A percentile compares a stretch with the other conserved stretches of the same genome.
Evolutionary conservation across 345 rosid species (phyloP).

Genomic region (Sisymbrium altissimum): DNA sequence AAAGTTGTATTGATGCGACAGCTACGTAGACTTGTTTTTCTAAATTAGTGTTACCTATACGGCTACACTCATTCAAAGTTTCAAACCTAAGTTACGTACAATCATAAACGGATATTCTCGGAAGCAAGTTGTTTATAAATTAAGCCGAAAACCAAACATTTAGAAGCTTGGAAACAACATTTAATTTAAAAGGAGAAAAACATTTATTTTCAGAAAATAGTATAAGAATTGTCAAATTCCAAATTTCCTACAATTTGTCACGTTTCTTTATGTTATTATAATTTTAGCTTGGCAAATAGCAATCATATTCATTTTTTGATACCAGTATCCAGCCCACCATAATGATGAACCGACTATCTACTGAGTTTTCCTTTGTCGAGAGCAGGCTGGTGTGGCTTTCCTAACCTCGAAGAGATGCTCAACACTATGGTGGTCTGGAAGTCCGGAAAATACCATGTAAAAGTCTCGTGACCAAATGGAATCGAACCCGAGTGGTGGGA

Average conservation of each 20-base stretch:
- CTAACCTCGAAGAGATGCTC: too few species aligned
- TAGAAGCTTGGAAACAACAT: neutral
- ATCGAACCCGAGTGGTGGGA: too few species aligned
- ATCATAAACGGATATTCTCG: neutral
- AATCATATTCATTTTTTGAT: neutral
- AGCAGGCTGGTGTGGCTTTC: too few species aligned
- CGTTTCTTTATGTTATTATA: neutral
- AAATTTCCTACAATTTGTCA: neutral
- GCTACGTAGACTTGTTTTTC: slow-evolving; percentile 16
- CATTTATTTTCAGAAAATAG: too few species aligned
- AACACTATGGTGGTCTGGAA: too few species aligned
- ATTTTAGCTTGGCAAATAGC: neutral
- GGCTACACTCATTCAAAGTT: neutral
- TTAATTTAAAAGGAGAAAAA: neutral
- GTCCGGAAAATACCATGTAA: too few species aligned
- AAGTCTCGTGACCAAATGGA: too few species aligned
- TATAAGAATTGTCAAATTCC: neutral
- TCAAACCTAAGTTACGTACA: neutral
- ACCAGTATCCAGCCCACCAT: too few species aligned
- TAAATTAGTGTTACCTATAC: too few species aligned
- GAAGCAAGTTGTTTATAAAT: neutral
- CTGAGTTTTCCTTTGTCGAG: too few species aligned
- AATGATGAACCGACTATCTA: too few species aligned
- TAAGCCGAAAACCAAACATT: neutral
- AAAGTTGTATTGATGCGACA: slow-evolving; percentile 26